These are phyloP conservation scores for Musa acuminata DNA, from an alignment of 176 grass and related monocot species.

Conservation along the genomic window DNA sequence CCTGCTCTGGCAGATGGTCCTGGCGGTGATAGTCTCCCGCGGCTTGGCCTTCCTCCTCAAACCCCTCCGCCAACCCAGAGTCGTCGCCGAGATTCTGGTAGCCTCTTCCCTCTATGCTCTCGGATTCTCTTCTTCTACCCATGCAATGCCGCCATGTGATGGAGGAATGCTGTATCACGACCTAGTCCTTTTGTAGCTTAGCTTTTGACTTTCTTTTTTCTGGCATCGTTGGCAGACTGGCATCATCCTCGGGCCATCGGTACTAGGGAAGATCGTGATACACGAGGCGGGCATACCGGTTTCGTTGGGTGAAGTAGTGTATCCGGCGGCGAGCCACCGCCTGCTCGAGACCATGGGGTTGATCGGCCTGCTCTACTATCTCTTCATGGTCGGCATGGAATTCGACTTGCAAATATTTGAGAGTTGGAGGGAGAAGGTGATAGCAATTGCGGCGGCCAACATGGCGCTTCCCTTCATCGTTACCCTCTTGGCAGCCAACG, in stretches of 20 bases:
- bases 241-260: neutral
- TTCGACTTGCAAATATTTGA: neutral
- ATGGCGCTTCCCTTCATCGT: neutral
- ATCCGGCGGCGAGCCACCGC: neutral
- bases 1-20: neutral
- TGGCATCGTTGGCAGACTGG: neutral
- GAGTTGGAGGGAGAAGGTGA: neutral
- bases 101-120: too few species aligned
- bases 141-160: neutral
- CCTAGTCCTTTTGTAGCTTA: neutral
- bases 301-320: neutral
- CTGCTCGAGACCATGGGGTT: neutral
- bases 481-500: neutral
- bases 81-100: conserved; percentile 16
- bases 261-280: neutral
- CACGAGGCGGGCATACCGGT: neutral
- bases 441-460: neutral
- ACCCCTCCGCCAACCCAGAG: conserved; percentile 4
- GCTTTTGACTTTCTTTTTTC: neutral
- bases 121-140: neutral
- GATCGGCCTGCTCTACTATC: neutral
- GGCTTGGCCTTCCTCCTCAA: conserved; percentile 5
- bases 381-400: conserved; percentile 2
- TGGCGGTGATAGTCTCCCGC: neutral
- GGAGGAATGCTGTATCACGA: neutral